Evolutionary conservation across 2,329 filamentous ascomycete species (phyloP).

Genomic region (Catunica adiposa): DNA sequence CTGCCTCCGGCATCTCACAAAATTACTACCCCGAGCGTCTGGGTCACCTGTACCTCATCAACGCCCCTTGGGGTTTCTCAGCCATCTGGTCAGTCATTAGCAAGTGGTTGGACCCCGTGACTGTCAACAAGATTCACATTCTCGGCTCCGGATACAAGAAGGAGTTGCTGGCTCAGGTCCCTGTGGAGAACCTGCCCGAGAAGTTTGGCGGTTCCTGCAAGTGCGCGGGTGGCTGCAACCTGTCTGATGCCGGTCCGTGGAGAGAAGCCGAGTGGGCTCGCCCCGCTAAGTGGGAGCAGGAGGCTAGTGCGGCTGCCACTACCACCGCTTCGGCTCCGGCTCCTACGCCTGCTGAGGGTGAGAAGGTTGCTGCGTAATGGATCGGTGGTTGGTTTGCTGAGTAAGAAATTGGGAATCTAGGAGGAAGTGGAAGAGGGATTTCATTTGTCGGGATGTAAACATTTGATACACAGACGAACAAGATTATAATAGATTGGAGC

Average conservation of each 20-base stretch:
- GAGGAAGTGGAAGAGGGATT: neutral
- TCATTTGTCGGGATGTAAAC: neutral
- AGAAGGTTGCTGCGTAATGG: neutral
- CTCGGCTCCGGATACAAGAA: slow-evolving; percentile 66
- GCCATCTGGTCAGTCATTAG: slow-evolving; percentile 75
- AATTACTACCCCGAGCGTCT: slow-evolving; percentile 98
- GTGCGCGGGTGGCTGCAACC: slow-evolving; percentile 65
- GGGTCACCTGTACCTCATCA: slow-evolving; percentile 93
- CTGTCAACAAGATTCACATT: slow-evolving; percentile 88
- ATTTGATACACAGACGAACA: neutral
- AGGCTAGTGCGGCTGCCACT: slow-evolving; percentile 13
- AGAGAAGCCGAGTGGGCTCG: slow-evolving; percentile 50
- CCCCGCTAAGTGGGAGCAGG: slow-evolving; percentile 44
- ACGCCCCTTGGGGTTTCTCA: slow-evolving; percentile 90
- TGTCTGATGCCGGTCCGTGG: slow-evolving; percentile 90
- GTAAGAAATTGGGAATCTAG: neutral
- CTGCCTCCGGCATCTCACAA: slow-evolving; percentile 78
- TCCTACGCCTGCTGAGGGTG: slow-evolving; percentile 16
- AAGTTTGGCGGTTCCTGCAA: slow-evolving; percentile 70
- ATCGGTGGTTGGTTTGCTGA: neutral
- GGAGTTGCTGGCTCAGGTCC: slow-evolving; percentile 70
- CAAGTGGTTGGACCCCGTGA: slow-evolving; percentile 91
- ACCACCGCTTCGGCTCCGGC: slow-evolving; percentile 20
- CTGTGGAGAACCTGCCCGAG: slow-evolving; percentile 76
- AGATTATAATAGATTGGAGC: neutral